These are phyloP conservation scores for Tylopilus rubrobrunneus DNA, from an alignment of 768 basidiomycete species.

Conservation along the genomic window DNA sequence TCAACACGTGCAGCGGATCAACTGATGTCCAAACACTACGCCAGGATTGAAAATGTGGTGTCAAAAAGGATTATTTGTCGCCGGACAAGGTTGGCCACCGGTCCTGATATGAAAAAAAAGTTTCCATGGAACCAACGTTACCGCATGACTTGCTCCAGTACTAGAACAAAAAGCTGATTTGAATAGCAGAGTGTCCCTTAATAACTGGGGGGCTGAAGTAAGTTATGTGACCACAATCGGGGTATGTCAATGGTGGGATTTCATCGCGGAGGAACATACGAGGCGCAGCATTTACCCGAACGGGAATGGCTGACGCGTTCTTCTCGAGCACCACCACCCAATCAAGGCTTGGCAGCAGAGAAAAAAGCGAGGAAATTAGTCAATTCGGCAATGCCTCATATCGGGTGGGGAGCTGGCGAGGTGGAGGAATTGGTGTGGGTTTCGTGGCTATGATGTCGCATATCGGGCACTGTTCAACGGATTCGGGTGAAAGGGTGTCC, in stretches of 20 bases:
- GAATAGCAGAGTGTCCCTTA: slow-evolving; percentile 29
- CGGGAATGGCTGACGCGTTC: slow-evolving; percentile 12
- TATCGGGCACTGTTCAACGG: slow-evolving; percentile 27
- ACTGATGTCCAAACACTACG: slow-evolving; percentile 19
- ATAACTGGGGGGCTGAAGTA: slow-evolving; percentile 23
- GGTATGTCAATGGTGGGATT: slow-evolving; percentile 22
- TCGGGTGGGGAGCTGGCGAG: slow-evolving; percentile 20
- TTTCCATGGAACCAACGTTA: slow-evolving; percentile 22
- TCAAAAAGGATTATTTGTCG: slow-evolving; percentile 21
- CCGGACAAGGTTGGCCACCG: slow-evolving; percentile 24
- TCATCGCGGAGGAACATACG: slow-evolving; percentile 27
- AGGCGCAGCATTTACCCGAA: slow-evolving; percentile 23
- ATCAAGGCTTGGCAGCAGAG: slow-evolving; percentile 21
- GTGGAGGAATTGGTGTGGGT: slow-evolving; percentile 12
- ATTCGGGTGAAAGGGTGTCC: slow-evolving; percentile 31
- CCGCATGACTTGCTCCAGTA: slow-evolving; percentile 21
- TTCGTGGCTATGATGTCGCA: slow-evolving; percentile 27
- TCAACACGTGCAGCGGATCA: slow-evolving; percentile 29
- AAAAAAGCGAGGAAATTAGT: slow-evolving; percentile 27
- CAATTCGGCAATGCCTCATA: slow-evolving; percentile 28
- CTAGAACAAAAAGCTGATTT: slow-evolving; percentile 23
- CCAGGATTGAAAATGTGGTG: slow-evolving; percentile 17
- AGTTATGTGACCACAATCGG: slow-evolving; percentile 23
- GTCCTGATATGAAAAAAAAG: slow-evolving; percentile 27
- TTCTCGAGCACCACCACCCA: slow-evolving; percentile 10